Evolutionary conservation across 2,329 filamentous ascomycete species (phyloP).

Genomic region (Diaporthe eres): DNA sequence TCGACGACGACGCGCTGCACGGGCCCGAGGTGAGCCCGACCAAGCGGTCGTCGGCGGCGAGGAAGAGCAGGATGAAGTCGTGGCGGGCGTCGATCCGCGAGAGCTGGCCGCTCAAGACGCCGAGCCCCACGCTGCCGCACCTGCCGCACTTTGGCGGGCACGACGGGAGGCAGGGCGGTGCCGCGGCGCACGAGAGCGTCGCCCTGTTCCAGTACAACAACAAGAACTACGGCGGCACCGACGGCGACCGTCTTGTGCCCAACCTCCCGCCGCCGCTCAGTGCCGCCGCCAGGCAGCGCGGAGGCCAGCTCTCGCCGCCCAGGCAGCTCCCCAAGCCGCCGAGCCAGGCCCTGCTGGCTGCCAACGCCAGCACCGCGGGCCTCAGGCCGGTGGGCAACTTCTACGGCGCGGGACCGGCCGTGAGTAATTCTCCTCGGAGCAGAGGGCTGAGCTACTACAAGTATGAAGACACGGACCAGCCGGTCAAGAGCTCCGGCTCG

Average conservation of each 20-base stretch:
- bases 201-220: conserved; percentile 41
- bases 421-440: conserved; percentile 11
- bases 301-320: conserved; percentile 35
- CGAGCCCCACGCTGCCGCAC: conserved; percentile 55
- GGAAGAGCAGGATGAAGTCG: conserved; percentile 22
- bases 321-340: conserved; percentile 42
- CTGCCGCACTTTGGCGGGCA: conserved; percentile 35
- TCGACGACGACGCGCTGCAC: conserved; percentile 66
- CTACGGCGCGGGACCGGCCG: not conserved
- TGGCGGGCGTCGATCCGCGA: conserved; percentile 44
- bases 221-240: conserved; percentile 19
- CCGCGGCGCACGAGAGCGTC: conserved; percentile 17
- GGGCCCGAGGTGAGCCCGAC: conserved; percentile 57
- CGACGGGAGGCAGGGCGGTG: conserved; percentile 3
- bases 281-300: conserved; percentile 33
- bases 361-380: conserved; percentile 25
- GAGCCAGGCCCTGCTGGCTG: conserved; percentile 36
- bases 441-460: conserved; percentile 39
- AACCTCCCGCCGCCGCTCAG: conserved; percentile 32
- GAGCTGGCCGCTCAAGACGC: conserved; percentile 48
- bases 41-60: conserved; percentile 42
- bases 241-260: not conserved
- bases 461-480: conserved; percentile 37
- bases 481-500: conserved; percentile 34
- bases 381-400: not conserved